A percentile compares a stretch with the other conserved stretches of the same genome.
These are phyloP conservation scores for Durusdinium trenchii DNA, from an alignment of 73 alveolate species.

Conservation along the genomic window DNA sequence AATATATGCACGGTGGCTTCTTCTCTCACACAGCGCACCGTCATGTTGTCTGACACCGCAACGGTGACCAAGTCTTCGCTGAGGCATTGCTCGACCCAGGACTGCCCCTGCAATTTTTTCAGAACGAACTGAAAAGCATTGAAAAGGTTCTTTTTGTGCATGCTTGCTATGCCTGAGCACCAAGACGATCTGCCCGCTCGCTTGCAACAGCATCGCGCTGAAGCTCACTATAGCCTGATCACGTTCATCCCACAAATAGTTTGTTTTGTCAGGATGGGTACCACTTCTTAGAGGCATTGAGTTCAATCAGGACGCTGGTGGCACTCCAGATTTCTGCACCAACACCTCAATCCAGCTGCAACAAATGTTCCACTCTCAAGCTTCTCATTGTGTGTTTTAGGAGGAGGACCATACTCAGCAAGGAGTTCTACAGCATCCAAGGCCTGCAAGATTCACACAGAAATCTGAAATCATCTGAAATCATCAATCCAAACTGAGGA, in stretches of 20 bases:
- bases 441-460: neutral
- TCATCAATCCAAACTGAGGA: neutral
- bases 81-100: slow-evolving; percentile 94
- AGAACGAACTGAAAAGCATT: neutral
- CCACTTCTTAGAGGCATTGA: too few species aligned
- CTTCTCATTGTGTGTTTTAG: neutral
- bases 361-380: neutral
- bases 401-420: slow-evolving; percentile 60
- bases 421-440: slow-evolving; percentile 73
- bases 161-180: slow-evolving; percentile 50
- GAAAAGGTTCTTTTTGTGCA: neutral
- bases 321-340: slow-evolving; percentile 93
- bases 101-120: neutral
- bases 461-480: neutral
- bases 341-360: slow-evolving; percentile 42
- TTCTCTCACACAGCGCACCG: slow-evolving; percentile 13
- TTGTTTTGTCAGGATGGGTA: too few species aligned
- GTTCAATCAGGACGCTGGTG: slow-evolving; percentile 34
- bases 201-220: slow-evolving; percentile 89
- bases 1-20: too few species aligned
- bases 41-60: slow-evolving; percentile 93
- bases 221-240: slow-evolving; percentile 90
- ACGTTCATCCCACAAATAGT: too few species aligned
- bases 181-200: slow-evolving; percentile 47
- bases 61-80: slow-evolving; percentile 80